Conservation (phyloP, 176 grass and related monocot species). For the Bothriochloa decipiens region DNA sequence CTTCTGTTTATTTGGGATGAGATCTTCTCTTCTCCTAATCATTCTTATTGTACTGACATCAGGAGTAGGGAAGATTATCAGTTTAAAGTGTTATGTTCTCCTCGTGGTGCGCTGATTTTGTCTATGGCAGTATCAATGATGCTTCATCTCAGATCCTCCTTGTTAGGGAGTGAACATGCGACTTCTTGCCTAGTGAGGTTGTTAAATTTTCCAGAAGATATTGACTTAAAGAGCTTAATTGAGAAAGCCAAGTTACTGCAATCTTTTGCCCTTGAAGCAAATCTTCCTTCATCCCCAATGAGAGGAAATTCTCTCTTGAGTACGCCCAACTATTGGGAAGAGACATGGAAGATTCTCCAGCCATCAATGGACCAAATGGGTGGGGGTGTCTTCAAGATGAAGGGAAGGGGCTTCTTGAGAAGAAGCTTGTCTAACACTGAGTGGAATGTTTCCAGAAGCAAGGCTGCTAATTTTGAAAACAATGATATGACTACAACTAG, state of each 20-base stretch:
- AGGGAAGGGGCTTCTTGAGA: constrained; percentile 52
- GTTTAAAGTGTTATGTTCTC: constrained; percentile 78
- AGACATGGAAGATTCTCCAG: constrained; percentile 89
- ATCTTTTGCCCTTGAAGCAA: constrained; percentile 69
- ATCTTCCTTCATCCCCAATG: constrained; percentile 61
- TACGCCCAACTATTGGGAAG: constrained; percentile 85
- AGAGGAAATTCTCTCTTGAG: constrained; percentile 50
- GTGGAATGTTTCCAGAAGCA: constrained; percentile 52
- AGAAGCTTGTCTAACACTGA: constrained; percentile 47
- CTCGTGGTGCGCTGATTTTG: constrained; percentile 85
- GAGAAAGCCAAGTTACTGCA: constrained; percentile 85
- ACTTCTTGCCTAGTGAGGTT: constrained; percentile 85
- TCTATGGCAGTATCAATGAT: constrained; percentile 90
- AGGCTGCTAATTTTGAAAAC: constrained; percentile 37
- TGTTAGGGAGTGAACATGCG: constrained; percentile 91
- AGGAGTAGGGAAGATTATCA: constrained; percentile 55
- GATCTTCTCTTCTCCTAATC: constrained; percentile 80
- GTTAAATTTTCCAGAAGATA: constrained; percentile 82
- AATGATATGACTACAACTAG: constrained; percentile 24
- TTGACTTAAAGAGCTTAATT: constrained; percentile 74
- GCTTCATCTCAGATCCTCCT: constrained; percentile 82
- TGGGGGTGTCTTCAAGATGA: constrained; percentile 46
- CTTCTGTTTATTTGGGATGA: constrained; percentile 95
- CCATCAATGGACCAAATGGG: constrained; percentile 46
- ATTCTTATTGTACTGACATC: constrained; percentile 46